These are phyloP conservation scores for Komagataella pastoris DNA, from an alignment of 805 yeast species.

Conservation along the genomic window DNA sequence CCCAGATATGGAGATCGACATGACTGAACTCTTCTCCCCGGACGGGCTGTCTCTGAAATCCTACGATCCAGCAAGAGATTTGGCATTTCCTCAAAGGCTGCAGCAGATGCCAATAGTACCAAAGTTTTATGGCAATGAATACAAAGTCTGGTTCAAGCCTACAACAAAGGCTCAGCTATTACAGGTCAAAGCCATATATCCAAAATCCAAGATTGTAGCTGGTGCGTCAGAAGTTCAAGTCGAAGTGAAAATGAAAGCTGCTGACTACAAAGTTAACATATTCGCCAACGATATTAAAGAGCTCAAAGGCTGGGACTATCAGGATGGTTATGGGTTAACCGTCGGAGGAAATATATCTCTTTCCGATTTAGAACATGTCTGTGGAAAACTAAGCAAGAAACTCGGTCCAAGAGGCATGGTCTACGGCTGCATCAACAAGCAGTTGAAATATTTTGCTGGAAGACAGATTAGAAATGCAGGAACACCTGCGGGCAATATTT, in stretches of 20 bases:
- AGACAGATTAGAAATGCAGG: slow-evolving; percentile 36
- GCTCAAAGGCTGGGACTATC: slow-evolving; percentile 19
- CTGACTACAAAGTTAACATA: slow-evolving; percentile 24
- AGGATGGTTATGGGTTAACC: slow-evolving; percentile 25
- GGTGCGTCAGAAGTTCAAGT: slow-evolving; percentile 37
- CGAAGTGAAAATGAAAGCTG: slow-evolving; percentile 28
- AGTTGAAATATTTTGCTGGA: slow-evolving; percentile 32
- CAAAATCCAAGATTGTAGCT: slow-evolving; percentile 25
- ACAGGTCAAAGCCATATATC: slow-evolving; percentile 19
- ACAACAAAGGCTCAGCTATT: slow-evolving; percentile 22
- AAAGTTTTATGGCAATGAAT: slow-evolving; percentile 22
- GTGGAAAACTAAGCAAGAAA: slow-evolving; percentile 15
- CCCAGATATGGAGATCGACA: slow-evolving; percentile 18
- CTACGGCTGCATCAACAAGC: slow-evolving; percentile 22
- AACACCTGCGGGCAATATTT: slow-evolving; percentile 34
- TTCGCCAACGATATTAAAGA: slow-evolving; percentile 30
- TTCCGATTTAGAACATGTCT: slow-evolving; percentile 22
- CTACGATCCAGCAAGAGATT: slow-evolving; percentile 23
- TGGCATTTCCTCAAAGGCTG: slow-evolving; percentile 25
- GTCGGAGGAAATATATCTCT: slow-evolving; percentile 29
- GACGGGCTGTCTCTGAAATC: slow-evolving; percentile 26
- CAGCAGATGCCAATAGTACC: slow-evolving; percentile 13
- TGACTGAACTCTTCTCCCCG: slow-evolving; percentile 20
- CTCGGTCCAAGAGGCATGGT: slow-evolving; percentile 19
- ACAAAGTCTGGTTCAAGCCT: slow-evolving; percentile 31